These are phyloP conservation scores for Phytopythium sindhum DNA, from an alignment of 352 stramenopile genomes.

Conservation along the genomic window DNA sequence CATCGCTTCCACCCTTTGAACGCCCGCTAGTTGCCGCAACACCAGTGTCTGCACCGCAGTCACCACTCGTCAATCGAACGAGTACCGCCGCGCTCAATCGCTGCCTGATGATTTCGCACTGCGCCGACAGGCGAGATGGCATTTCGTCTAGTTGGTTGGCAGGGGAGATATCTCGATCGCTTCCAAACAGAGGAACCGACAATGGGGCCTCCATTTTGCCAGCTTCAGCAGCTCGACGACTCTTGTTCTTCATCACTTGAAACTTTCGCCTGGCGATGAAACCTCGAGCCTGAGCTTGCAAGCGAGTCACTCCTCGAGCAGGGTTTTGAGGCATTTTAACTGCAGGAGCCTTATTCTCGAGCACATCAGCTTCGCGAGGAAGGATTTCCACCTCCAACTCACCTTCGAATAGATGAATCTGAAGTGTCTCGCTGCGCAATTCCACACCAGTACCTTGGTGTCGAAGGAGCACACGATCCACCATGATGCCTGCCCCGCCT, in stretches of 20 bases:
- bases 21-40: background rate
- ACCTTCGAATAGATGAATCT: slow-evolving; percentile 20
- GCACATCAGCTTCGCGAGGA: background rate
- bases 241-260: background rate
- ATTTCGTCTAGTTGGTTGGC: background rate
- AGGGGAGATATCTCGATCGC: background rate
- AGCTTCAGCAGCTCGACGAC: background rate
- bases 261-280: slow-evolving; percentile 41
- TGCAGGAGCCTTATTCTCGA: background rate
- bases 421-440: background rate
- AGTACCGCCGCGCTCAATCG: background rate
- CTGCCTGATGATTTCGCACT: background rate
- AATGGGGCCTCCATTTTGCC: background rate
- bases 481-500: background rate
- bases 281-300: slow-evolving; percentile 45
- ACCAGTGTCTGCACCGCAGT: background rate
- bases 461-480: background rate
- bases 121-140: background rate
- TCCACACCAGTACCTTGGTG: background rate
- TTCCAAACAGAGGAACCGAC: background rate
- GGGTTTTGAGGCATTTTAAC: background rate
- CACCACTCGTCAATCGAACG: background rate
- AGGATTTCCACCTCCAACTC: slow-evolving; percentile 10
- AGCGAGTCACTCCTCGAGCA: slow-evolving; percentile 19
- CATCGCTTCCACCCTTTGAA: background rate